A percentile compares a stretch with the other conserved stretches of the same genome.
Evolutionary conservation across 345 rosid species (phyloP).

Genomic region (Gossypium australe): DNA sequence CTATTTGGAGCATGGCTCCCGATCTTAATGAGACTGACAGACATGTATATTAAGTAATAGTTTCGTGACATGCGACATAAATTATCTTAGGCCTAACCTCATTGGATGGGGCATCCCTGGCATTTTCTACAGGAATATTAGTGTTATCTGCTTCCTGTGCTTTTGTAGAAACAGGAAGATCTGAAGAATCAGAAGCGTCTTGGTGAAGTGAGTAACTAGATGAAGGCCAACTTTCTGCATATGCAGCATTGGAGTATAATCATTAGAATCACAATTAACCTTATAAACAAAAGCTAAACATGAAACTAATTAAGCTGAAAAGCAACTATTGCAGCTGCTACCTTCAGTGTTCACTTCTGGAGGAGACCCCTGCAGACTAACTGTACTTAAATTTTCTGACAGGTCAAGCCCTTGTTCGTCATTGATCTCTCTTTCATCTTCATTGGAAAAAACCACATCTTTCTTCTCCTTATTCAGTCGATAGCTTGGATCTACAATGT

Average conservation of each 20-base stretch:
- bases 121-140: slow-evolving; percentile 1
- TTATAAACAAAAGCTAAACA: not conserved
- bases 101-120: slow-evolving; percentile 5
- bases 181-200: slow-evolving; percentile 1
- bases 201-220: slow-evolving; percentile 4
- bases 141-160: not conserved
- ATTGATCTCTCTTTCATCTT: slow-evolving; percentile 23
- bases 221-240: slow-evolving; percentile 18
- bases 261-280: not conserved
- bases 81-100: slow-evolving; percentile 19
- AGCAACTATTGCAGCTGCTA: slow-evolving; percentile 10
- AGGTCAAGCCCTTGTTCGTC: slow-evolving; percentile 16
- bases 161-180: slow-evolving; percentile 17
- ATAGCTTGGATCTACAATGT: not conserved
- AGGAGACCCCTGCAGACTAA: slow-evolving; percentile 2
- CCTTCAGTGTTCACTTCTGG: slow-evolving; percentile 15
- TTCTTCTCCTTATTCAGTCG: slow-evolving; percentile 4
- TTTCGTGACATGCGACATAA: not conserved
- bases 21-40: not conserved
- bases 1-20: not conserved
- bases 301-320: not conserved
- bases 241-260: not conserved
- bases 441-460: slow-evolving; percentile 9
- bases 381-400: slow-evolving; percentile 11
- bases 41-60: not conserved